Base-by-base conservation (phyloP, 306 rosid genomes). In the Vicia villosa region DNA sequence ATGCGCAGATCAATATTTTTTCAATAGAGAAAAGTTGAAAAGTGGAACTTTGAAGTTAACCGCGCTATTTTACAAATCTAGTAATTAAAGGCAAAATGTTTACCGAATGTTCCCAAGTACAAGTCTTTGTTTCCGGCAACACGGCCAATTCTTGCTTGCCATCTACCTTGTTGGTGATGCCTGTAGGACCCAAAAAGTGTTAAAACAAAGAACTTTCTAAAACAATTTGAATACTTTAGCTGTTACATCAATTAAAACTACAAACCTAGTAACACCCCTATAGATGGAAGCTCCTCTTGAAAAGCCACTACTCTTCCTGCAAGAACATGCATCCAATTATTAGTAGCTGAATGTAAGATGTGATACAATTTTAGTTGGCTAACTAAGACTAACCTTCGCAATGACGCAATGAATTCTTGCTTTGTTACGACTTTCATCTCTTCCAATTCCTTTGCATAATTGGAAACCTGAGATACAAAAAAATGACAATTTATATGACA, bases 111-210 rank as follows among this genome's bases (percentile, higher is more conserved):
- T 69, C 99, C 99, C 6, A 95, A 88, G 78, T 95, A 95, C 0
- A 95, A 58, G 57, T 95, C 99, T 68, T 95, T 95, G 86, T 95
- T 95, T 41, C 99, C 99, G 0, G 99, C 97, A 45, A 95, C 99
- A 9, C 99, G 99, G 55, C 99, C 99, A 6, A 95, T 95, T 77
- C 99, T 87, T 6, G 99, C 99, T 79, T 95, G 99, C 99, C 97
- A 95, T 21, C 99, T 74, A 28, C 99, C 99, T 78, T 95, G 97
- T 71, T 95, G 99, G 75, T 95, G 99, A 72, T 95, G 99, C 91
- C 97, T 91, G 81, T 50, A 74, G 28, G 4, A 65, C 26, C 14
- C 40, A 76, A 59, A 14, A 37, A 58, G 20, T 43, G 40, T 60
- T 20, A 75, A 22, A 21, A 21, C n/a, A 15, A 12, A 22, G 38